phyloP scores from a whole-genome alignment of 2,329 filamentous ascomycete genomes.

The Microcera coccophila region DNA sequence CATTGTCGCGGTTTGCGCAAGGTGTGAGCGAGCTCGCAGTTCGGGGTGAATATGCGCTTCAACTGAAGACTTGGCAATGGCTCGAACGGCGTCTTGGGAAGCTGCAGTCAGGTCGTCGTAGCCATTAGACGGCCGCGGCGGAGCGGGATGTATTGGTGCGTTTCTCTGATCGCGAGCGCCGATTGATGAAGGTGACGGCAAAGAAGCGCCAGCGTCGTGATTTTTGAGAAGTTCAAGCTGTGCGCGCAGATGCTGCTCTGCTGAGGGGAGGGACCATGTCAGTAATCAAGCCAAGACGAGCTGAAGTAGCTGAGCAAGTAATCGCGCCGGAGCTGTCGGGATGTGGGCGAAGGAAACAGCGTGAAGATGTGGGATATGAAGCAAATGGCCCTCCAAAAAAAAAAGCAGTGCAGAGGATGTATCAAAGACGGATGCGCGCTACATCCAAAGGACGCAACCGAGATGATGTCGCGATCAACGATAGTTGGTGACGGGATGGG shows the following conservation, averaged over 20 bases:
- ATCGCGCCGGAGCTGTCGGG: constrained; percentile 9
- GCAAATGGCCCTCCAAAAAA: too few relatives aligned
- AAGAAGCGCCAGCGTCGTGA: constrained; percentile 35
- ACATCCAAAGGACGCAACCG: constrained; percentile 23
- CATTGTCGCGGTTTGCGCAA: constrained; percentile 29
- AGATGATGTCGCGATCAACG: constrained; percentile 20
- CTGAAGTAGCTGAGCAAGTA: constrained; percentile 14
- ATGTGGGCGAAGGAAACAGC: constrained; percentile 7
- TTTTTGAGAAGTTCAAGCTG: constrained; percentile 43
- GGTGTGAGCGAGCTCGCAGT: constrained; percentile 35
- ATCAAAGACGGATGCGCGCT: too few relatives aligned
- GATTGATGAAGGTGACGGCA: constrained; percentile 22
- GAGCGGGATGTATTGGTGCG: constrained; percentile 27
- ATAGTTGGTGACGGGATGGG: constrained; percentile 6
- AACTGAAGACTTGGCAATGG: constrained; percentile 35
- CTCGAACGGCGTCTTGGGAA: constrained; percentile 34
- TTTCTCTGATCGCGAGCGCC: constrained; percentile 27
- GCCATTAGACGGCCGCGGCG: constrained; percentile 41
- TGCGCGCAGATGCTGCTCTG: constrained; percentile 42
- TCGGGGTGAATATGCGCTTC: constrained; percentile 50
- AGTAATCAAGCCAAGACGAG: constrained; percentile 17
- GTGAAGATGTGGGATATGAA: too few relatives aligned
- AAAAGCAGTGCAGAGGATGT: too few relatives aligned
- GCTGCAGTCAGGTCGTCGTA: constrained; percentile 40
- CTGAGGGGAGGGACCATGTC: constrained; percentile 18